Conservation (phyloP, 306 rosid species). For the Begonia loranthoides region DNA sequence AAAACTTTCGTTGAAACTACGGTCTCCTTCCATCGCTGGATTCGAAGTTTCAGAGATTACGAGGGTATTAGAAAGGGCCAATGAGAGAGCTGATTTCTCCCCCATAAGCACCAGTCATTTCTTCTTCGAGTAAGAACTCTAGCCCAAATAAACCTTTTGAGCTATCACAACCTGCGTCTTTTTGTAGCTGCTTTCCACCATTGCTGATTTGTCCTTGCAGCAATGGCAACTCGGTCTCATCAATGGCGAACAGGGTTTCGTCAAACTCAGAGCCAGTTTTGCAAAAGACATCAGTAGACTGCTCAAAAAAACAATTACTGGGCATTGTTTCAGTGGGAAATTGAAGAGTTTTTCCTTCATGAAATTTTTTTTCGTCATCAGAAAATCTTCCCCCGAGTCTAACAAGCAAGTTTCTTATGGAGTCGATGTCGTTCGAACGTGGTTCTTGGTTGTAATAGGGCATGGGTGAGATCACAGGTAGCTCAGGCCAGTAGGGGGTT, state of each 20-base stretch:
- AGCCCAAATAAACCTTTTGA: slow-evolving; percentile 33
- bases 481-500: slow-evolving; percentile 48
- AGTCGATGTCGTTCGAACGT: slow-evolving; percentile 35
- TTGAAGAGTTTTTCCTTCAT: neutral
- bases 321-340: neutral
- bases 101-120: slow-evolving; percentile 15
- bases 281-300: slow-evolving; percentile 13
- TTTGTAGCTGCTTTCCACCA: slow-evolving; percentile 17
- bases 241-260: slow-evolving; percentile 9
- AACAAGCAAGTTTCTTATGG: slow-evolving; percentile 39
- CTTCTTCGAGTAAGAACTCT: slow-evolving; percentile 41
- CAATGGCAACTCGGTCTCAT: slow-evolving; percentile 10
- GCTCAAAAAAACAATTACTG: slow-evolving; percentile 14
- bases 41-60: neutral
- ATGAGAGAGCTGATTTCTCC: slow-evolving; percentile 28
- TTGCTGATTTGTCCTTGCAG: slow-evolving; percentile 34
- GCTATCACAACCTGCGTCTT: slow-evolving; percentile 17
- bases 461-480: slow-evolving; percentile 25
- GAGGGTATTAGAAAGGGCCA: slow-evolving; percentile 19
- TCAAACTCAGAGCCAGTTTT: slow-evolving; percentile 16
- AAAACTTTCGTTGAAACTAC: neutral
- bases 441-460: slow-evolving; percentile 23
- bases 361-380: slow-evolving; percentile 3
- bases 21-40: neutral
- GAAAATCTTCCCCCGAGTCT: slow-evolving; percentile 62